Percentiles rank a stretch among this genome's conserved stretches.
Evolutionary conservation across 192 early-diverging fungal species (phyloP).

Genomic region (Coemansia sp.): DNA sequence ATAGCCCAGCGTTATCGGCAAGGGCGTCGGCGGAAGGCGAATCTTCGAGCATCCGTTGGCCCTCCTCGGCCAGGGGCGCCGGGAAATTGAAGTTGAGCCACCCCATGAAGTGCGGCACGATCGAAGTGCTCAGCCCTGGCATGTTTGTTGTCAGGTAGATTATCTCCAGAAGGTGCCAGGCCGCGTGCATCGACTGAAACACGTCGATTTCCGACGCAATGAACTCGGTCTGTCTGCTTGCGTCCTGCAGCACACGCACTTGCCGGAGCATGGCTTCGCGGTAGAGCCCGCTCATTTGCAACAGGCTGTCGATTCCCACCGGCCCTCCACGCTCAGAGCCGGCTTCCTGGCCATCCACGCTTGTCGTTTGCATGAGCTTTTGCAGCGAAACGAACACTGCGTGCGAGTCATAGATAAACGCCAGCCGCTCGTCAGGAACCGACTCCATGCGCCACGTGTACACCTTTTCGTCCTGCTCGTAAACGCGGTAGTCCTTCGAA

Average conservation of each 20-base stretch:
- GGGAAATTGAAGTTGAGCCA: conserved; percentile 58
- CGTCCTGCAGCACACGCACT: conserved; percentile 34
- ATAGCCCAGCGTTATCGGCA: conserved; percentile 14
- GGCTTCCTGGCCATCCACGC: not conserved
- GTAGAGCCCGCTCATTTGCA: conserved; percentile 44
- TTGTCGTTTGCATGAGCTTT: conserved; percentile 17
- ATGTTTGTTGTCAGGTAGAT: conserved; percentile 37
- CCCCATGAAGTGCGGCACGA: conserved; percentile 36
- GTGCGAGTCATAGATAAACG: conserved; percentile 53
- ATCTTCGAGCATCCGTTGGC: conserved; percentile 11
- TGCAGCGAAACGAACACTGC: conserved; percentile 47
- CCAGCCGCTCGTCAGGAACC: conserved; percentile 27
- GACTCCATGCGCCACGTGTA: conserved; percentile 19
- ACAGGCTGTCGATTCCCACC: conserved; percentile 16
- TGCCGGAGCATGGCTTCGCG: conserved; percentile 52
- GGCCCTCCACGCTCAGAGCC: not conserved
- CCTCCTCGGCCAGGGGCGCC: conserved; percentile 36
- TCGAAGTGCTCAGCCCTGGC: conserved; percentile 29
- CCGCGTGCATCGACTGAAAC: conserved; percentile 50
- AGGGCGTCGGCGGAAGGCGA: conserved; percentile 16
- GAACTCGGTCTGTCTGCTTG: conserved; percentile 13
- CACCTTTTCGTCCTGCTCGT: conserved; percentile 36
- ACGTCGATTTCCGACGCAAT: conserved; percentile 15
- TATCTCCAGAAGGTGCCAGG: conserved; percentile 55
- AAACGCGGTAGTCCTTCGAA: not conserved